Evolutionary conservation across 352 stramenopile species (phyloP), one percentile per base, ranked within the genome.

Genomic region (Globisporangium viniferum): DNA sequence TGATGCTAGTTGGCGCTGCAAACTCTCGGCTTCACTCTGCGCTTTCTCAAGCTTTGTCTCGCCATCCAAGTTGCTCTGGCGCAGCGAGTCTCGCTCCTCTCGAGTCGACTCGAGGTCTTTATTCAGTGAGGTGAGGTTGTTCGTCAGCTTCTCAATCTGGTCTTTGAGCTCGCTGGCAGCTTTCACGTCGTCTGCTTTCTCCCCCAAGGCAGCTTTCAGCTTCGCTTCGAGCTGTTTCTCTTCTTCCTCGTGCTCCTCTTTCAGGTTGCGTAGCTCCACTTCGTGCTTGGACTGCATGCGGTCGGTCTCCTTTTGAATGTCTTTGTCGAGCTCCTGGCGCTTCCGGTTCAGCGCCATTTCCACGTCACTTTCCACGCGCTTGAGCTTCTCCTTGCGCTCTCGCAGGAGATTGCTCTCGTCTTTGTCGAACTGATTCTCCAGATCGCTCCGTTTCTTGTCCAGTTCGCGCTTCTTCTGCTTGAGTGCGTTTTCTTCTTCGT

Each of bases 401-500:
- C 82, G 74, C 18, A 85, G 58, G 29, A 88, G 31, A 36, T 73
- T 66, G 59, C 76, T 90, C 56, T 92, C 80, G 31, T 90, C 80
- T 59, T 75, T 79, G 64, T 92, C 84, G 39, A 85, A 88, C 46
- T 90, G 77, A 41, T 88, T 82, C 66, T 93, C 84, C 15, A 93
- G 65, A 22, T 90, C 80, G 41, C 86, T 82, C 27, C 78, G 70
- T 56, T 89, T 89, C 64, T 86, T 92, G n/a, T 89, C 79, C 4
- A 88, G 69, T 51, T 92, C 83, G 20, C 73, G 74, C 36, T 84
- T 89, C 22, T 79, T 69, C 39, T 91, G 80, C 51, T 90, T 91
- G 10, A 88, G 56, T 44, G 79, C 89, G 58, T 66, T 65, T 12
- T 88, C 82, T 51, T 89, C 76, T 8, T 86, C 71, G 18, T 90